A percentile compares a stretch with the other conserved stretches of the same genome.
Conservation (phyloP, 768 basidiomycete species). For the Amyloporia xantha region DNA sequence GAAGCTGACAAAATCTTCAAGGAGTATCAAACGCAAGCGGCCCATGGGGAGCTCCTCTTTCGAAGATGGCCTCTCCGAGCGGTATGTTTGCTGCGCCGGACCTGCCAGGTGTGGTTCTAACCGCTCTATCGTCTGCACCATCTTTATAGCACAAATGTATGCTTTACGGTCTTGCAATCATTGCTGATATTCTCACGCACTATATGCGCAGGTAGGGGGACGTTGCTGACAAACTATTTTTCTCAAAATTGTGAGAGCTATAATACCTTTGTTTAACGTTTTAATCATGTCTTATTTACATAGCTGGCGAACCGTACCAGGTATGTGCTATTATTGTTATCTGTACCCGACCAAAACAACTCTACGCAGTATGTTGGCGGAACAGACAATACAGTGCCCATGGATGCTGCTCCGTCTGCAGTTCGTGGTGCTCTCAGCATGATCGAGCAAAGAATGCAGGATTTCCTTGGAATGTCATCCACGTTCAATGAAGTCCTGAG, state of each 20-base stretch:
- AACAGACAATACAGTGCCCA: conserved; percentile 65
- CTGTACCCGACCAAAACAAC: background rate
- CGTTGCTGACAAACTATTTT: conserved; percentile 73
- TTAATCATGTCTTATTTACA: background rate
- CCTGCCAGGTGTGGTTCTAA: background rate
- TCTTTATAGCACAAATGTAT: background rate
- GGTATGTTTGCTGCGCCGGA: conserved; percentile 33
- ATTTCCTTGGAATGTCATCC: conserved; percentile 18
- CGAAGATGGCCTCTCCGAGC: conserved; percentile 65
- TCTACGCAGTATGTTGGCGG: conserved; percentile 67
- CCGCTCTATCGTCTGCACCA: background rate
- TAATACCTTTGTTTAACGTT: background rate
- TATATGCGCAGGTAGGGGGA: conserved; percentile 69
- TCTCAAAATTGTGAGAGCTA: conserved; percentile 67
- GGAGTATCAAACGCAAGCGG: conserved; percentile 63
- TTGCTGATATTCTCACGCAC: background rate
- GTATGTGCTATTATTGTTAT: conserved; percentile 28
- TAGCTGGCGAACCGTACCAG: conserved; percentile 79
- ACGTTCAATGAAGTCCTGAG: conserved; percentile 75
- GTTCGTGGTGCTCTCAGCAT: conserved; percentile 51
- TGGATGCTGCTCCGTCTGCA: conserved; percentile 49
- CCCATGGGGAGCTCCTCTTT: conserved; percentile 48
- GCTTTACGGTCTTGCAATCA: background rate
- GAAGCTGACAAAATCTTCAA: conserved; percentile 52
- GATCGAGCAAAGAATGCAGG: conserved; percentile 46